Conservation (phyloP, 2,329 filamentous ascomycete genomes). For the Ceratocystiopsis sp. region DNA sequence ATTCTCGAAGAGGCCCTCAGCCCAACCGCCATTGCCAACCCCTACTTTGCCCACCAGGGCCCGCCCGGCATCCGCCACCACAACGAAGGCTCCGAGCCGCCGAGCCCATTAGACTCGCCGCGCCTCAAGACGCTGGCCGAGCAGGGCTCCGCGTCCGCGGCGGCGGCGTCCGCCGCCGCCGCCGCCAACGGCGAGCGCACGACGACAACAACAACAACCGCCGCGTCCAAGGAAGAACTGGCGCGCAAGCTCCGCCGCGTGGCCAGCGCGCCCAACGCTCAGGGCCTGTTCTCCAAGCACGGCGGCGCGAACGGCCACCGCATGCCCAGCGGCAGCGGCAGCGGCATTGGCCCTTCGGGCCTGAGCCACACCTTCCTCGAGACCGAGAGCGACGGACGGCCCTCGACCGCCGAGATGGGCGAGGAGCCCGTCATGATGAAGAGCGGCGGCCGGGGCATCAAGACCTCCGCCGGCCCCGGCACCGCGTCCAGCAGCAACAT, state of each 20-base stretch:
- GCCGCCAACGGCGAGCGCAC: conserved; percentile 48
- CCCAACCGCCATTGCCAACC: conserved; percentile 86
- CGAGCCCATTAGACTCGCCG: conserved; percentile 82
- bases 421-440: conserved; percentile 59
- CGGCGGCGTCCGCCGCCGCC: conserved; percentile 1
- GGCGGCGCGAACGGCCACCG: conserved; percentile 18
- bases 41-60: conserved; percentile 93
- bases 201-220: too few species aligned
- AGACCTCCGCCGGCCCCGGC: too few species aligned
- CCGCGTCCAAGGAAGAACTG: conserved; percentile 80
- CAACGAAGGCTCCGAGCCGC: conserved; percentile 83
- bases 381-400: conserved; percentile 39
- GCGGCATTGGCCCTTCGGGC: not conserved
- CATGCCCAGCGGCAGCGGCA: not conserved
- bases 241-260: conserved; percentile 85
- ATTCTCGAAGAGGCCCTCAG: conserved; percentile 75
- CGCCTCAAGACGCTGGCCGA: conserved; percentile 53
- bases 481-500: conserved; percentile 19
- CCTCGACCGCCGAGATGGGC: conserved; percentile 69
- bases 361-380: not conserved
- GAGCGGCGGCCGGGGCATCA: conserved; percentile 9
- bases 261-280: conserved; percentile 90
- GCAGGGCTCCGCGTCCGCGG: conserved; percentile 12
- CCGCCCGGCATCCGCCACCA: conserved; percentile 85
- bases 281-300: conserved; percentile 62